A percentile compares a stretch with the other conserved stretches of the same genome.
These are phyloP conservation scores for Grammothele lineata DNA, from an alignment of 768 basidiomycete genomes.

Conservation along the genomic window DNA sequence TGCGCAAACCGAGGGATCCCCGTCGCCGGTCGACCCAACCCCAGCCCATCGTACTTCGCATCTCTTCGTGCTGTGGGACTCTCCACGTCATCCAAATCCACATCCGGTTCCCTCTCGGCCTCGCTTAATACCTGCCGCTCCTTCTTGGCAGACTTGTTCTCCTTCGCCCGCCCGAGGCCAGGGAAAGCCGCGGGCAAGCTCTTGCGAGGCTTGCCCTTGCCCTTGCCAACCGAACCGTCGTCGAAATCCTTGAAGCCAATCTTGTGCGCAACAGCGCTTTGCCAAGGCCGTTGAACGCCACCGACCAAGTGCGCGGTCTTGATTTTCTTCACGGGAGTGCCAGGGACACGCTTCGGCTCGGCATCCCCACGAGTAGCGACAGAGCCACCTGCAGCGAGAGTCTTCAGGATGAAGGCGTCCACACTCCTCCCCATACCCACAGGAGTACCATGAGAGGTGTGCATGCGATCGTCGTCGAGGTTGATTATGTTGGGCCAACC, in stretches of 20 bases:
- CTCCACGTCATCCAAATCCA: constrained; percentile 59
- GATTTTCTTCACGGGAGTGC: constrained; percentile 76
- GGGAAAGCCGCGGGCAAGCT: constrained; percentile 75
- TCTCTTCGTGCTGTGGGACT: constrained; percentile 59
- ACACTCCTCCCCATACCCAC: constrained; percentile 27
- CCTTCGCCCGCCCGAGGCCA: constrained; percentile 29
- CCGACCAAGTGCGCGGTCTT: constrained; percentile 50
- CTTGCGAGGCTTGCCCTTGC: constrained; percentile 56
- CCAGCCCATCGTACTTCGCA: constrained; percentile 57
- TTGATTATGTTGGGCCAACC: constrained; percentile 57
- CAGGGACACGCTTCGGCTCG: constrained; percentile 61
- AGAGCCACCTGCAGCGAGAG: constrained; percentile 57
- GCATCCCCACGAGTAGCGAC: constrained; percentile 32
- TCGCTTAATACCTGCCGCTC: constrained; percentile 9
- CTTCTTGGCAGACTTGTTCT: constrained; percentile 19
- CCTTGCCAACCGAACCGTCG: constrained; percentile 34
- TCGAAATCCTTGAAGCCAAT: constrained; percentile 49
- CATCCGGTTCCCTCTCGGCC: constrained; percentile 24
- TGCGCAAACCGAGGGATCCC: constrained; percentile 16
- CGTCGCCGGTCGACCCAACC: constrained; percentile 55
- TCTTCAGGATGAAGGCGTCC: constrained; percentile 70
- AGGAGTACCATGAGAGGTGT: constrained; percentile 26
- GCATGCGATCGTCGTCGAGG: constrained; percentile 11
- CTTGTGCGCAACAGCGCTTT: constrained; percentile 72
- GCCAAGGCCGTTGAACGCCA: constrained; percentile 62